Percentiles rank a stretch among this genome's conserved stretches.
These are phyloP conservation scores for Terana coerulea DNA, from an alignment of 768 basidiomycete species.

Conservation along the genomic window DNA sequence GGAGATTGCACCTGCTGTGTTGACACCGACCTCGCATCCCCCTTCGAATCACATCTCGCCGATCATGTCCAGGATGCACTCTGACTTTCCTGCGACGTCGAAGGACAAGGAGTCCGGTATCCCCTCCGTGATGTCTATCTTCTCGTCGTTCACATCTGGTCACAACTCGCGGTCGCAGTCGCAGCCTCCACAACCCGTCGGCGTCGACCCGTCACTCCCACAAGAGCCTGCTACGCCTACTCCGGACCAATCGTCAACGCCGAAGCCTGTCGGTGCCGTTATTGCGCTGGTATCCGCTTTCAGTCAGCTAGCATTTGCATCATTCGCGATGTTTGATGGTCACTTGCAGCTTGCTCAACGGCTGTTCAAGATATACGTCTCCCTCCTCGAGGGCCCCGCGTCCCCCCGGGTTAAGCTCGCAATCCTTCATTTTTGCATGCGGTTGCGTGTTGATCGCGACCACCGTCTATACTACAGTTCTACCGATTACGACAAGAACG, in stretches of 20 bases:
- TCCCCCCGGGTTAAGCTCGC: constrained; percentile 62
- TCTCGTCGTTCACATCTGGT: constrained; percentile 57
- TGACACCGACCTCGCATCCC: background rate
- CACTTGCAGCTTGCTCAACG: constrained; percentile 51
- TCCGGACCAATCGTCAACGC: constrained; percentile 17
- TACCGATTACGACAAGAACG: constrained; percentile 50
- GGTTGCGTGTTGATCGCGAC: constrained; percentile 85
- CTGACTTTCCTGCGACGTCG: constrained; percentile 40
- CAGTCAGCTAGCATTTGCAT: constrained; percentile 67
- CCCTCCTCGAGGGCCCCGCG: constrained; percentile 40
- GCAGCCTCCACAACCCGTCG: constrained; percentile 31
- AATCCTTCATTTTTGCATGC: constrained; percentile 82
- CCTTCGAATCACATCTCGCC: constrained; percentile 38
- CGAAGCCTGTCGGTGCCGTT: constrained; percentile 56
- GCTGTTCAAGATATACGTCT: constrained; percentile 50
- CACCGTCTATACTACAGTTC: constrained; percentile 76
- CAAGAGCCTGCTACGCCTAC: background rate
- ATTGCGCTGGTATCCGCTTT: constrained; percentile 64
- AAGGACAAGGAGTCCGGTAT: constrained; percentile 44
- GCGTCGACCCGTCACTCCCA: constrained; percentile 22
- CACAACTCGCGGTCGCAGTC: constrained; percentile 56
- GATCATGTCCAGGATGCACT: constrained; percentile 53
- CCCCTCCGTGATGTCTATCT: constrained; percentile 59
- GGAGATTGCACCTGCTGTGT: constrained; percentile 13
- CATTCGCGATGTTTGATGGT: constrained; percentile 43